A percentile compares a stretch with the other conserved stretches of the same genome.
Evolutionary conservation across 345 rosid species (phyloP).

Genomic region (Citrus unshiu): DNA sequence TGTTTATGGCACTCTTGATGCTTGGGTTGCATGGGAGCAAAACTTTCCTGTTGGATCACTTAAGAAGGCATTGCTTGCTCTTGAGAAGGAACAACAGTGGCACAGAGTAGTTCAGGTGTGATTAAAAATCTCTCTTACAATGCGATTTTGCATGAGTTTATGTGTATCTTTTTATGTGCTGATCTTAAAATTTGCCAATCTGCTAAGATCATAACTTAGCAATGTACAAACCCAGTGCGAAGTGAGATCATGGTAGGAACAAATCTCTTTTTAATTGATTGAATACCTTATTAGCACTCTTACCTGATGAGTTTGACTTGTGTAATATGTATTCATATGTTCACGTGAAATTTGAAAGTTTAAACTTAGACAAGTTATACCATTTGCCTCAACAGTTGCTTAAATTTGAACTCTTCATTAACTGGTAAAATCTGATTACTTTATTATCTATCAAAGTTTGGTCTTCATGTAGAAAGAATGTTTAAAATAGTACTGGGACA

Average conservation of each 20-base stretch:
- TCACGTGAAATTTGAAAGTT: background rate
- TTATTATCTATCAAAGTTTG: background rate
- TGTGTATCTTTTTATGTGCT: background rate
- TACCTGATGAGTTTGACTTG: background rate
- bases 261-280: background rate
- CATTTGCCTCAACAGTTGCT: background rate
- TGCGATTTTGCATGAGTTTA: background rate
- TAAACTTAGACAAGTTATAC: background rate
- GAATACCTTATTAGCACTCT: background rate
- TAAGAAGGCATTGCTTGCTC: conserved; percentile 58
- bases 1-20: conserved; percentile 87
- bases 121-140: conserved; percentile 7
- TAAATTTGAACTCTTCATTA: background rate
- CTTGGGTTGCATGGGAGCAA: conserved; percentile 97
- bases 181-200: background rate
- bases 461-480: background rate
- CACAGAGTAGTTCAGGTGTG: conserved; percentile 81
- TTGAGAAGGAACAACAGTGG: conserved; percentile 88
- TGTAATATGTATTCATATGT: background rate
- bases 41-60: conserved; percentile 76
- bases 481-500: background rate
- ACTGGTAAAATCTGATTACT: background rate
- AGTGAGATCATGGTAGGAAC: background rate
- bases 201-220: background rate
- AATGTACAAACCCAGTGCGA: background rate